A percentile compares a stretch with the other conserved stretches of the same genome.
Evolutionary conservation across 176 grass and related monocot species (phyloP).

Genomic region (Musa itinerans): DNA sequence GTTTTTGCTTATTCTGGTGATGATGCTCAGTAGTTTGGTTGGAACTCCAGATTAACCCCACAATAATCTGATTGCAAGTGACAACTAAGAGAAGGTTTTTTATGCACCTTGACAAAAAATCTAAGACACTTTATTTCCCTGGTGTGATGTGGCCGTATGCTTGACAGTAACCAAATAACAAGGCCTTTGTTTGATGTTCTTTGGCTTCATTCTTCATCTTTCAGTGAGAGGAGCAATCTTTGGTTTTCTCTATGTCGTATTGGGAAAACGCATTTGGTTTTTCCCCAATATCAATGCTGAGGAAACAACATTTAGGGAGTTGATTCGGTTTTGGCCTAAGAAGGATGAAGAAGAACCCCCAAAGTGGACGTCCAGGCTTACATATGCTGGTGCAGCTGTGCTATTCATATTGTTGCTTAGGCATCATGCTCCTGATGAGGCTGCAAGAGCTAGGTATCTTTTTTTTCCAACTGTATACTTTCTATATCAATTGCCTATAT

Average conservation of each 20-base stretch:
- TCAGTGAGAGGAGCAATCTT: constrained; percentile 87
- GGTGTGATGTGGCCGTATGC: neutral
- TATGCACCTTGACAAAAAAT: constrained; percentile 1
- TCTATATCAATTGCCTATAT: too few relatives aligned
- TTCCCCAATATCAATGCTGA: constrained; percentile 99
- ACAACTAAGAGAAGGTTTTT: neutral
- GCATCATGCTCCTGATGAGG: constrained; percentile 97
- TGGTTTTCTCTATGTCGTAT: constrained; percentile 61
- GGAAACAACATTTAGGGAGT: constrained; percentile 96
- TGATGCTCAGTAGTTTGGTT: neutral
- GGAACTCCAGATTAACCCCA: neutral
- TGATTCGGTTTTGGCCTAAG: constrained; percentile 87
- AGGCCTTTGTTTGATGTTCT: neutral
- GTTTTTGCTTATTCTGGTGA: constrained; percentile 8
- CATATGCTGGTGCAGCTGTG: constrained; percentile 58
- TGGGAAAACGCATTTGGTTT: constrained; percentile 97
- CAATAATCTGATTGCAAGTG: too few relatives aligned
- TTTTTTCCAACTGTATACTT: too few relatives aligned
- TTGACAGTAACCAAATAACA: neutral
- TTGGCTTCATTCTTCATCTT: constrained; percentile 20
- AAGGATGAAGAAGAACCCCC: constrained; percentile 75
- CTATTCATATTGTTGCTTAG: constrained; percentile 65
- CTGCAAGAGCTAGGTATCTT: constrained; percentile 90
- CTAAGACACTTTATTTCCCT: too few relatives aligned
- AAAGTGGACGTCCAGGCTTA: constrained; percentile 82